Evolutionary conservation across 768 basidiomycete species (phyloP).

Genomic region (Lactifluus subvellereus): DNA sequence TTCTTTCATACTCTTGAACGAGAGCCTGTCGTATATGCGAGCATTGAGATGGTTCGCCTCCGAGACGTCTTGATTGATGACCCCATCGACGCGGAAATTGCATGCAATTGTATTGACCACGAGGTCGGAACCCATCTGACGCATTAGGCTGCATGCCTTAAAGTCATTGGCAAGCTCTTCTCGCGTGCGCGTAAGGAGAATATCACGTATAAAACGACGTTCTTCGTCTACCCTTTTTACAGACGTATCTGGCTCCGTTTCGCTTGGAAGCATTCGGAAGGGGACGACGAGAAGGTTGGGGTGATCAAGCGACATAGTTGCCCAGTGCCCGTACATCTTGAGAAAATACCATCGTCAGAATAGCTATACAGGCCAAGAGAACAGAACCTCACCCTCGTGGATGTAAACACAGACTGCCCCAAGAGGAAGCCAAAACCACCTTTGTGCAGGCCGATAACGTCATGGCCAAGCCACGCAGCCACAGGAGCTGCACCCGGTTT

Average conservation of each 20-base stretch:
- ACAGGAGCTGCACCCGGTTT: conserved; percentile 44
- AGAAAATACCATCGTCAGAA: not conserved
- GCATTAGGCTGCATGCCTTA: conserved; percentile 12
- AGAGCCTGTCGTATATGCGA: conserved; percentile 37
- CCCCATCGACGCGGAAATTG: conserved; percentile 37
- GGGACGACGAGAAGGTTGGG: conserved; percentile 37
- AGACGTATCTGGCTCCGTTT: conserved; percentile 24
- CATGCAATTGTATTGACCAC: conserved; percentile 41
- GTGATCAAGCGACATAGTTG: conserved; percentile 34
- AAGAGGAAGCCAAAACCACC: conserved; percentile 37
- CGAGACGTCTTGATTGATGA: conserved; percentile 34
- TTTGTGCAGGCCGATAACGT: conserved; percentile 37
- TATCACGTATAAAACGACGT: conserved; percentile 21
- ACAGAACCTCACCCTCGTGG: conserved; percentile 31
- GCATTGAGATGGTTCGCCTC: conserved; percentile 40
- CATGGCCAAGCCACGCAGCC: conserved; percentile 35
- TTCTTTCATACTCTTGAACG: conserved; percentile 29
- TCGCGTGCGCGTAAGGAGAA: conserved; percentile 15
- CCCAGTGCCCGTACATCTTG: conserved; percentile 36
- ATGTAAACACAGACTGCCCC: conserved; percentile 36
- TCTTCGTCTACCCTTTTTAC: conserved; percentile 28
- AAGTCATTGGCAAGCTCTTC: conserved; percentile 19
- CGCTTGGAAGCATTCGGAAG: conserved; percentile 36
- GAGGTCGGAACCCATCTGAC: conserved; percentile 32
- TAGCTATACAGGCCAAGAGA: not conserved